Conservation (phyloP, 305 asterid species). For the Plantago rigida region DNA sequence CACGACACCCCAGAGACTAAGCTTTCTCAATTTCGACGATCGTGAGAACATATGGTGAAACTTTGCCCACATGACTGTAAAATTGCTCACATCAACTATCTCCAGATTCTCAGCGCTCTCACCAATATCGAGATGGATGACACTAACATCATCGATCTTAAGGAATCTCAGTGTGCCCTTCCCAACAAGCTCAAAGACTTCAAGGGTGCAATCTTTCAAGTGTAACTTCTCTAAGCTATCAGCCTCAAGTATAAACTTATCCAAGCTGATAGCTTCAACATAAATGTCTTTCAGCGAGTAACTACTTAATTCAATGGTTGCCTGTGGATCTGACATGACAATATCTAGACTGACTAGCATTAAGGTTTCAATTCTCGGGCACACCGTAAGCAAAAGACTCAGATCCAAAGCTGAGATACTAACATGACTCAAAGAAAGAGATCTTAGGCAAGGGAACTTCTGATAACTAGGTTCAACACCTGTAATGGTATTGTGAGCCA, state of each 20-base stretch:
- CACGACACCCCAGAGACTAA: slow-evolving; percentile 83
- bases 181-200: slow-evolving; percentile 72
- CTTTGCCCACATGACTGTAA: slow-evolving; percentile 86
- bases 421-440: slow-evolving; percentile 62
- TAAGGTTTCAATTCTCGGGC: slow-evolving; percentile 58
- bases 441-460: slow-evolving; percentile 58
- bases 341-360: slow-evolving; percentile 58
- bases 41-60: slow-evolving; percentile 79
- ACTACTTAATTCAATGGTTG: slow-evolving; percentile 69
- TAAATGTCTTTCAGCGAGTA: slow-evolving; percentile 64
- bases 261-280: slow-evolving; percentile 80
- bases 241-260: slow-evolving; percentile 70
- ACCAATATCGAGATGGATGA: slow-evolving; percentile 81
- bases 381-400: slow-evolving; percentile 61
- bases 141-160: slow-evolving; percentile 87
- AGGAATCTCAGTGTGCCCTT: slow-evolving; percentile 59
- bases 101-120: slow-evolving; percentile 75
- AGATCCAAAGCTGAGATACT: slow-evolving; percentile 73
- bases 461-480: slow-evolving; percentile 85
- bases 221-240: slow-evolving; percentile 76
- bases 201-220: slow-evolving; percentile 79
- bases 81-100: slow-evolving; percentile 81
- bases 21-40: slow-evolving; percentile 60
- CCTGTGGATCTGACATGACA: slow-evolving; percentile 82
- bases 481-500: slow-evolving; percentile 65